These are phyloP conservation scores for Linanthus parryae DNA, from an alignment of 148 eudicot species.

Conservation along the genomic window DNA sequence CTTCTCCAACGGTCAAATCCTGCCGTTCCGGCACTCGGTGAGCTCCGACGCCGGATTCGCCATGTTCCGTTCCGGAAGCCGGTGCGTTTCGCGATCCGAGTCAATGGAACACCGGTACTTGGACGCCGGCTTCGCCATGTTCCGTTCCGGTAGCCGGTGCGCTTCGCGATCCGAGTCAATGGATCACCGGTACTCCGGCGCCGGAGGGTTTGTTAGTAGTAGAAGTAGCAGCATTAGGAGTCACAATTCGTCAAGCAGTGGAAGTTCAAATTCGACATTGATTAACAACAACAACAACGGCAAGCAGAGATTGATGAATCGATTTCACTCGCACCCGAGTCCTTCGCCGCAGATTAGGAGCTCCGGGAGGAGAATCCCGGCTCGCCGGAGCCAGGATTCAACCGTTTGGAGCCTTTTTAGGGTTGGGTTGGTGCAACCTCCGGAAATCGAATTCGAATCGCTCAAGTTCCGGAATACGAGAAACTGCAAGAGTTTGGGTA, in stretches of 20 bases:
- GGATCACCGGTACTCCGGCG: constrained; percentile 24
- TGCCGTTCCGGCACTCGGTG: constrained; percentile 71
- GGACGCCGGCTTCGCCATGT: too few species aligned
- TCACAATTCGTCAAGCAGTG: constrained; percentile 33
- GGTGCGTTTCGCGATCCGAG: constrained; percentile 40
- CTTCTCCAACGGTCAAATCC: constrained; percentile 65
- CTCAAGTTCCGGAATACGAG: constrained; percentile 25
- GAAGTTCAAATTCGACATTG: constrained; percentile 17
- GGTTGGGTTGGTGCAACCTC: constrained; percentile 58
- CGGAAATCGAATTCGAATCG: constrained; percentile 49
- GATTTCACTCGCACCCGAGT: constrained; percentile 76
- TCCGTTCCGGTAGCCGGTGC: constrained; percentile 15
- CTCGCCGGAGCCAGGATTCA: constrained; percentile 26
- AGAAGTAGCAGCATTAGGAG: constrained; percentile 61
- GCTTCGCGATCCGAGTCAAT: constrained; percentile 53
- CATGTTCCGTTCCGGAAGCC: constrained; percentile 1
- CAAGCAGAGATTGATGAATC: constrained; percentile 31
- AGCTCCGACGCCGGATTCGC: constrained; percentile 36
- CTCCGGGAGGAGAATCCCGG: constrained; percentile 4
- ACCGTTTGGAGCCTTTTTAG: constrained; percentile 54
- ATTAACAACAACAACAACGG: neutral
- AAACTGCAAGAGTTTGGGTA: constrained; percentile 21
- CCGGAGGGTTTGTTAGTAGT: constrained; percentile 27
- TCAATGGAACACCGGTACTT: constrained; percentile 39
- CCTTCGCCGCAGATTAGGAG: constrained; percentile 55